phyloP scores from a whole-genome alignment of 2,329 filamentous ascomycete species.

The Colletotrichum salicis region DNA sequence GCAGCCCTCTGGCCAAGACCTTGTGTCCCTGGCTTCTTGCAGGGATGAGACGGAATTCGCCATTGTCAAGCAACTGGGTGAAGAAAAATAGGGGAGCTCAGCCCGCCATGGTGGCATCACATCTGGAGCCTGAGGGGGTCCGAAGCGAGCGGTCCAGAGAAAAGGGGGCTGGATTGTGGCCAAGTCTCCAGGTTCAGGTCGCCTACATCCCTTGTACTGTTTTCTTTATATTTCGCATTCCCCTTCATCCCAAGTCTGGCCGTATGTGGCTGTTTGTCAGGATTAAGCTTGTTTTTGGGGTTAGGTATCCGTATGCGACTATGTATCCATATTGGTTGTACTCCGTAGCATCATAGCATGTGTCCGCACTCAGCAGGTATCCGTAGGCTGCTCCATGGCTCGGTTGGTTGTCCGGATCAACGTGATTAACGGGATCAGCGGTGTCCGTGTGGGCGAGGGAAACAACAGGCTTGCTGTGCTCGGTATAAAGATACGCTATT shows the following conservation, averaged over 20 bases:
- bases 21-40: not conserved
- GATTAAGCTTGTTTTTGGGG: not conserved
- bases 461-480: not conserved
- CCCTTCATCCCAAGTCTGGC: not conserved
- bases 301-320: not conserved
- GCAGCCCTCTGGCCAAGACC: not conserved
- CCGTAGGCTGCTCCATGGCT: not conserved
- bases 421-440: conserved; percentile 25
- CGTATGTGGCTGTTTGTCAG: not conserved
- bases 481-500: conserved; percentile 11
- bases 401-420: conserved; percentile 23
- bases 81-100: not conserved
- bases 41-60: not conserved
- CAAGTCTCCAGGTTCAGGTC: not conserved
- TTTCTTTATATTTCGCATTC: not conserved
- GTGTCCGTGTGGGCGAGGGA: conserved; percentile 4
- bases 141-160: not conserved
- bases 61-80: not conserved
- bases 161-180: conserved; percentile 4
- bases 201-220: not conserved
- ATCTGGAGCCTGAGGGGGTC: conserved; percentile 9
- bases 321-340: no score
- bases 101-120: conserved; percentile 2
- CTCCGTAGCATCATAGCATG: no score
- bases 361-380: no score